Evolutionary conservation across 2,329 filamentous ascomycete species (phyloP).

Genomic region (Acrocalymma vagum): DNA sequence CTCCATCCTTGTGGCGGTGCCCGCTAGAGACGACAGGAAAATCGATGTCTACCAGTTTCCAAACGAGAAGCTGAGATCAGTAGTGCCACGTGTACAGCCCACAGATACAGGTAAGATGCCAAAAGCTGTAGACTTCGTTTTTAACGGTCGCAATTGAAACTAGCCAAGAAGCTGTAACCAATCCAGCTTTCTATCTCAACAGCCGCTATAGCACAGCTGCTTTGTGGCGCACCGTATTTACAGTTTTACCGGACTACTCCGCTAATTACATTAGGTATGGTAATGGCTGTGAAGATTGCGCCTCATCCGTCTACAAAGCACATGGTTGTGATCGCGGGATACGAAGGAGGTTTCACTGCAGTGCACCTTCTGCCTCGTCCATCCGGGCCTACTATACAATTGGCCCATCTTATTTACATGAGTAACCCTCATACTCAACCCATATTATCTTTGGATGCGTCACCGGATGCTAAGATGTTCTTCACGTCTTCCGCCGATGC

Average conservation of each 20-base stretch:
- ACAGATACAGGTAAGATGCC: slow-evolving; percentile 50
- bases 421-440: slow-evolving; percentile 79
- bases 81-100: slow-evolving; percentile 57
- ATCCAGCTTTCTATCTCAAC: too few relatives aligned
- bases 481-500: slow-evolving; percentile 86
- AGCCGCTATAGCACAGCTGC: too few relatives aligned
- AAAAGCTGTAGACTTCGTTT: not conserved
- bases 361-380: slow-evolving; percentile 65
- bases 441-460: slow-evolving; percentile 69
- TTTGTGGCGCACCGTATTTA: too few relatives aligned
- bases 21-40: slow-evolving; percentile 60
- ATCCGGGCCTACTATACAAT: slow-evolving; percentile 30
- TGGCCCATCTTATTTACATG: slow-evolving; percentile 65
- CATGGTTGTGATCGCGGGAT: slow-evolving; percentile 76
- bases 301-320: slow-evolving; percentile 26
- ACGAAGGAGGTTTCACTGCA: slow-evolving; percentile 82
- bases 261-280: slow-evolving; percentile 73
- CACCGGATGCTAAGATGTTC: slow-evolving; percentile 62
- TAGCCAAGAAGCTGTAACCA: too few relatives aligned
- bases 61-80: slow-evolving; percentile 72
- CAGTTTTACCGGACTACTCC: slow-evolving; percentile 22
- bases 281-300: slow-evolving; percentile 76
- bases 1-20: slow-evolving; percentile 76
- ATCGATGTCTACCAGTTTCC: slow-evolving; percentile 89
- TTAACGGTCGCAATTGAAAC: too few relatives aligned